These are phyloP conservation scores for Arthrobotrys conoides DNA, from an alignment of 2,329 filamentous ascomycete genomes.

Conservation along the genomic window DNA sequence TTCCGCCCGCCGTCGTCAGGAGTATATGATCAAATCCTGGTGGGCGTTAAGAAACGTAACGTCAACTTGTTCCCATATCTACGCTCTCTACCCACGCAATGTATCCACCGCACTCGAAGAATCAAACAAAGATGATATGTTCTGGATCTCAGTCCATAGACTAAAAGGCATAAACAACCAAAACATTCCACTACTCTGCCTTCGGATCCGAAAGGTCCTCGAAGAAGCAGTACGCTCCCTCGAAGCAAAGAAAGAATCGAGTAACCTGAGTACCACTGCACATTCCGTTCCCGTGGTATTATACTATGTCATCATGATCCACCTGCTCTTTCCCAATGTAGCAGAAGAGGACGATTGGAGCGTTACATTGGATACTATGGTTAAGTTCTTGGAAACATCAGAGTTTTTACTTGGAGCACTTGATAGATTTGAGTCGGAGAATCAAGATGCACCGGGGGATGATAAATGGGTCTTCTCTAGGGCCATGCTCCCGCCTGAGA, in stretches of 20 bases:
- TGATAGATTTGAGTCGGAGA: conserved; percentile 44
- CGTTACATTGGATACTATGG: conserved; percentile 57
- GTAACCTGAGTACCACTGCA: conserved; percentile 7
- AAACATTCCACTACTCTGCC: conserved; percentile 54
- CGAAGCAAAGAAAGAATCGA: conserved; percentile 33
- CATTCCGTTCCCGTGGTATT: conserved; percentile 42
- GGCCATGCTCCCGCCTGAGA: conserved; percentile 52
- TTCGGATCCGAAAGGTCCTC: conserved; percentile 54
- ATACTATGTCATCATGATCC: conserved; percentile 61
- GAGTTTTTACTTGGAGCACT: conserved; percentile 34
- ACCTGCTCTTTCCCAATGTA: conserved; percentile 58
- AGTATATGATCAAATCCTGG: conserved; percentile 56
- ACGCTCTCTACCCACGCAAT: conserved; percentile 58
- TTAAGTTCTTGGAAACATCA: conserved; percentile 48
- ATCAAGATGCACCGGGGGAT: conserved; percentile 16
- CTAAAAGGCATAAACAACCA: conserved; percentile 58
- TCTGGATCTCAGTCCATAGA: conserved; percentile 53
- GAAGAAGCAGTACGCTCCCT: conserved; percentile 55
- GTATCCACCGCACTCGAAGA: conserved; percentile 28
- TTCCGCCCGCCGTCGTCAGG: conserved; percentile 49
- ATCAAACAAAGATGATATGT: conserved; percentile 49
- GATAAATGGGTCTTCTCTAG: conserved; percentile 57
- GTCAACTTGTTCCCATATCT: conserved; percentile 60
- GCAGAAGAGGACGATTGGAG: conserved; percentile 48
- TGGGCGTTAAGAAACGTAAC: conserved; percentile 59